Evolutionary conservation across 164 flowering plant genomes (phyloP).

Genomic region (Berberis thunbergii): DNA sequence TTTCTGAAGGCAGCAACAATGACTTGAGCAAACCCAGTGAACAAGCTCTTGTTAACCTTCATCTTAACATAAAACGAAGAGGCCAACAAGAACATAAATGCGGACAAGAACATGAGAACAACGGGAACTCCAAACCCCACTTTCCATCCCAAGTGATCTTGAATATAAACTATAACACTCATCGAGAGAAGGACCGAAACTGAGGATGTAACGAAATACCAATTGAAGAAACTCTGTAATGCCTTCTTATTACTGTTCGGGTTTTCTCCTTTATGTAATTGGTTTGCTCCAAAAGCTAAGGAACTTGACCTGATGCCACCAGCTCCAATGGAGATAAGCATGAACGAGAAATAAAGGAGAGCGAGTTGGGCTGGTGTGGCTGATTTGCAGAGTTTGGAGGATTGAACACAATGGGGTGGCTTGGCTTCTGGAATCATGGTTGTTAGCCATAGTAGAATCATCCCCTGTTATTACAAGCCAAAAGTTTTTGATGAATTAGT

Average conservation of each 20-base stretch:
- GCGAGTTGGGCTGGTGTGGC: conserved; percentile 34
- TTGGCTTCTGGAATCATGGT: conserved; percentile 12
- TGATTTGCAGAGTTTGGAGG: conserved; percentile 22
- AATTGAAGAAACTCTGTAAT: conserved; percentile 48
- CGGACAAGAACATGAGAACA: conserved; percentile 53
- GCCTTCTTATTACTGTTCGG: conserved; percentile 30
- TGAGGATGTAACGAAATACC: conserved; percentile 55
- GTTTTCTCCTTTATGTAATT: conserved; percentile 34
- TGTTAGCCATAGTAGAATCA: conserved; percentile 55
- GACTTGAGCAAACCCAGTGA: conserved; percentile 34
- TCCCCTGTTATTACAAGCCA: conserved; percentile 30
- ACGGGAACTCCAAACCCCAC: conserved; percentile 13
- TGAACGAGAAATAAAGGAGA: conserved; percentile 30
- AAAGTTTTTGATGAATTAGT: background rate
- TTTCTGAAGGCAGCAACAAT: conserved; percentile 20
- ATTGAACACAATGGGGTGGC: conserved; percentile 33
- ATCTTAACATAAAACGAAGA: conserved; percentile 37
- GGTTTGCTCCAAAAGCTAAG: conserved; percentile 74
- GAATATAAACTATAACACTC: conserved; percentile 55
- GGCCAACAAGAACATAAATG: conserved; percentile 37
- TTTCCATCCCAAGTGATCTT: conserved; percentile 61
- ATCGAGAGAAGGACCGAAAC: conserved; percentile 39
- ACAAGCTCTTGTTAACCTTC: conserved; percentile 32
- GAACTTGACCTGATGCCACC: conserved; percentile 36
- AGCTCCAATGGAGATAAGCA: conserved; percentile 29